Percentiles rank a stretch among this genome's conserved stretches.
Evolutionary conservation across 441 rosid genomes (phyloP).

Genomic region (Manihot esculenta): DNA sequence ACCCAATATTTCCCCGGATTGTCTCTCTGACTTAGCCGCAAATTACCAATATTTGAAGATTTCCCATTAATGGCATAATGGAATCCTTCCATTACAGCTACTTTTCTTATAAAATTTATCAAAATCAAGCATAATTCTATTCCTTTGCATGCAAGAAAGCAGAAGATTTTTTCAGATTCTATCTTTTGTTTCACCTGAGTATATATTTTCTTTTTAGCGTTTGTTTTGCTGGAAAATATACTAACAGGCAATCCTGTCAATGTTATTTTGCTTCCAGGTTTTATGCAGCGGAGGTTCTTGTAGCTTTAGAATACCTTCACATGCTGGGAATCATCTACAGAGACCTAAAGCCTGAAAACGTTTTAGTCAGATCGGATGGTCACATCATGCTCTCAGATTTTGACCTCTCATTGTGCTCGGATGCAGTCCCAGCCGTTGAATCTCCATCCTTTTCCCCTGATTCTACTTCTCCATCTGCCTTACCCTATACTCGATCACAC

Average conservation of each 20-base stretch:
- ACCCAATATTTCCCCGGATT: constrained; percentile 22
- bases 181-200: neutral
- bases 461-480: constrained; percentile 25
- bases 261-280: constrained; percentile 37
- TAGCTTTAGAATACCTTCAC: constrained; percentile 84
- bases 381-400: constrained; percentile 91
- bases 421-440: constrained; percentile 45
- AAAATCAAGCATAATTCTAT: constrained; percentile 13
- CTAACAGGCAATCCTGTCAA: neutral
- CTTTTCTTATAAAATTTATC: neutral
- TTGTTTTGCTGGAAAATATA: constrained; percentile 1
- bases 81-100: constrained; percentile 17
- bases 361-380: constrained; percentile 74
- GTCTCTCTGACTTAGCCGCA: constrained; percentile 32
- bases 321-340: constrained; percentile 72
- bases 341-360: constrained; percentile 92
- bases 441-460: constrained; percentile 20
- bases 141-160: constrained; percentile 26
- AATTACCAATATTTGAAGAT: constrained; percentile 30
- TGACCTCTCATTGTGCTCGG: constrained; percentile 82
- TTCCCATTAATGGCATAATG: constrained; percentile 24
- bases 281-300: constrained; percentile 80
- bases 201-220: neutral
- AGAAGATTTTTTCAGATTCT: neutral
- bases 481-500: constrained; percentile 27